These are phyloP conservation scores for Irpex rosettiformis DNA, from an alignment of 1,284 basidiomycete genomes.

Conservation along the genomic window DNA sequence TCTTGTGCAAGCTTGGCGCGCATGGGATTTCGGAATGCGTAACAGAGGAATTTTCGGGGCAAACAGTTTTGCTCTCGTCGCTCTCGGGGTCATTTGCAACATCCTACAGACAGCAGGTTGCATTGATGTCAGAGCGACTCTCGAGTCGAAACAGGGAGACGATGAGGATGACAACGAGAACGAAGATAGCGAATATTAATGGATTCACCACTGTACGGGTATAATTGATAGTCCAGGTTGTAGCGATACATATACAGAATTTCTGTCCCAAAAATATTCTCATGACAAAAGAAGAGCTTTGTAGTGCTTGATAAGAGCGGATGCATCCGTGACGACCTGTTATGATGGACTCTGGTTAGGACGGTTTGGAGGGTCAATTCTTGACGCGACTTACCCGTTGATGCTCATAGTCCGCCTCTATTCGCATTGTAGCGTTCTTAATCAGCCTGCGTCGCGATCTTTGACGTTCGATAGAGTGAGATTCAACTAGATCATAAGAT, in stretches of 20 bases:
- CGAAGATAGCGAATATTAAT: background rate
- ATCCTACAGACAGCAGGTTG: constrained; percentile 45
- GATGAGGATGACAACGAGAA: constrained; percentile 6
- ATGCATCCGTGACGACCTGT: constrained; percentile 40
- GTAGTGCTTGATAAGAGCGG: constrained; percentile 41
- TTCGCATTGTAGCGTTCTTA: constrained; percentile 31
- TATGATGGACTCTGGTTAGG: background rate
- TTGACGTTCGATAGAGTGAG: constrained; percentile 31
- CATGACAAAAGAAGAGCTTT: constrained; percentile 35
- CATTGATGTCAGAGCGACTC: constrained; percentile 7
- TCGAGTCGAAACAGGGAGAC: background rate
- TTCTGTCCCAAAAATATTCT: background rate
- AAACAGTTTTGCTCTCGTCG: constrained; percentile 66
- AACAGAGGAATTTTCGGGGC: constrained; percentile 48
- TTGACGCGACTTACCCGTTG: constrained; percentile 33
- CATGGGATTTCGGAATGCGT: constrained; percentile 55
- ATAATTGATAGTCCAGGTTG: background rate
- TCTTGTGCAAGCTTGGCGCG: constrained; percentile 56
- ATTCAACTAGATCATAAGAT: constrained; percentile 27
- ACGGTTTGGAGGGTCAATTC: background rate
- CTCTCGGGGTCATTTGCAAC: constrained; percentile 55
- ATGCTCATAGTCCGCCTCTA: constrained; percentile 39
- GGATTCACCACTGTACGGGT: background rate
- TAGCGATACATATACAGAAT: background rate
- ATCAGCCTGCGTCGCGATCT: constrained; percentile 35